Evolutionary conservation across 805 yeast species (phyloP).

Genomic region (Lipomyces sp.): DNA sequence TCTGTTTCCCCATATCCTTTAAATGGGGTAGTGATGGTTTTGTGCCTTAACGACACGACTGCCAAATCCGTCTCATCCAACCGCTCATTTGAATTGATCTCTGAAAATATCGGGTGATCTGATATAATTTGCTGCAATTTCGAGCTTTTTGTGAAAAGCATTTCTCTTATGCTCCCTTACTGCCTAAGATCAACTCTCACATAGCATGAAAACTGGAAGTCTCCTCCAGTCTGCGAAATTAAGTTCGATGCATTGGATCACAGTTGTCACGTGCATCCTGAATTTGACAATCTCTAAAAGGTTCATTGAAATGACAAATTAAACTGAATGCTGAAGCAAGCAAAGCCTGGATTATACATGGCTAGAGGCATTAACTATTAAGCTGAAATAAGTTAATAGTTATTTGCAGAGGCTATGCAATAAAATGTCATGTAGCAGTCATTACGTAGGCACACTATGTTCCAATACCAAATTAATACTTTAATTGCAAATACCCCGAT

Average conservation of each 20-base stretch:
- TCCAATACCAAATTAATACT: background rate
- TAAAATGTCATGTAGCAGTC: background rate
- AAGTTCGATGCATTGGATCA: background rate
- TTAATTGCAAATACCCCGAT: background rate
- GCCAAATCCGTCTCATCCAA: background rate
- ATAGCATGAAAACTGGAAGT: background rate
- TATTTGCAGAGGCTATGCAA: background rate
- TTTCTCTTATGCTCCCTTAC: background rate
- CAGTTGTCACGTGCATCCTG: background rate
- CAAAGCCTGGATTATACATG: too few relatives aligned
- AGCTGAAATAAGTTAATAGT: too few relatives aligned
- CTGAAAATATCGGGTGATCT: slow-evolving; percentile 28
- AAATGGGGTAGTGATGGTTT: background rate
- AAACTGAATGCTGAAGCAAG: background rate
- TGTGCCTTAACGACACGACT: background rate
- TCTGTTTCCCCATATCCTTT: background rate
- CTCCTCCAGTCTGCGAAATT: background rate
- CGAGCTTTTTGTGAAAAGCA: slow-evolving; percentile 20
- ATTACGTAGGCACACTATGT: background rate
- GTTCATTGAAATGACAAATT: too few relatives aligned
- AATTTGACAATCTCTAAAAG: background rate
- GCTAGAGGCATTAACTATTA: too few relatives aligned
- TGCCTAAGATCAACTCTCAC: background rate
- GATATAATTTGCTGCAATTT: slow-evolving; percentile 21
- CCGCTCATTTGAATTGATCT: background rate